Base-by-base conservation (phyloP, 2,329 filamentous ascomycete genomes). In the Fusarium albidum region DNA sequence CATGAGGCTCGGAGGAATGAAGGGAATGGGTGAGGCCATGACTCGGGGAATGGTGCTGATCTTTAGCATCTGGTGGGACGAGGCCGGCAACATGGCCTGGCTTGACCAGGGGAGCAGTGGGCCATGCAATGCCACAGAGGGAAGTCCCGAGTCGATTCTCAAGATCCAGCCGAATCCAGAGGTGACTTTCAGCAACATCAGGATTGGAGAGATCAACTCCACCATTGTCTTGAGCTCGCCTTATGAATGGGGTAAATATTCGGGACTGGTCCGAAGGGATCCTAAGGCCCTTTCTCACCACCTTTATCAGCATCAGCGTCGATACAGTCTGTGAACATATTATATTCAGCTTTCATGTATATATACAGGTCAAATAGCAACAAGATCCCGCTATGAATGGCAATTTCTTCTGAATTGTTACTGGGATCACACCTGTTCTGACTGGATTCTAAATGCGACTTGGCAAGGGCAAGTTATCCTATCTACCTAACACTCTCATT, bases 131-230 rank as follows among this genome's bases (percentile, higher is more conserved):
- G 74, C 72, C 4, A 81, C 77, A 0, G 79, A 82, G 61, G 84
- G 83, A 1, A 73, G 77, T 52, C 83, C 84, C 0, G 68, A 70
- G 31, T 69, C 75, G 12, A 82, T 86, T 49, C 54, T 75, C 47
- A 69, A 73, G 39, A 67, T 80, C 12, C 71, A 80, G 61, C 77
- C 80, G 1, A 72, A 73, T 41, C 79, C 83, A 1, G 73, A 73
- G 12, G 80, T 86, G 5, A 78, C 72, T 2, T 86, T 83, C 64
- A 80, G 77, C 55, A 79, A 85, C 63, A 80, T 87, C 61, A 79
- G 78, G 63, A 83, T 82, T 77, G 84, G 84, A n/a, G 82, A 86
- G 59, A 81, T 87, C 63, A 82, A 78, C 5, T 82, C 80, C 14
- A 86, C 58, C 17, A 57, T 49, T 28, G 45, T 52, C 4, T 8